Base-by-base conservation (phyloP, 2,329 filamentous ascomycete genomes). In the Talaromyces amestolkiae region DNA sequence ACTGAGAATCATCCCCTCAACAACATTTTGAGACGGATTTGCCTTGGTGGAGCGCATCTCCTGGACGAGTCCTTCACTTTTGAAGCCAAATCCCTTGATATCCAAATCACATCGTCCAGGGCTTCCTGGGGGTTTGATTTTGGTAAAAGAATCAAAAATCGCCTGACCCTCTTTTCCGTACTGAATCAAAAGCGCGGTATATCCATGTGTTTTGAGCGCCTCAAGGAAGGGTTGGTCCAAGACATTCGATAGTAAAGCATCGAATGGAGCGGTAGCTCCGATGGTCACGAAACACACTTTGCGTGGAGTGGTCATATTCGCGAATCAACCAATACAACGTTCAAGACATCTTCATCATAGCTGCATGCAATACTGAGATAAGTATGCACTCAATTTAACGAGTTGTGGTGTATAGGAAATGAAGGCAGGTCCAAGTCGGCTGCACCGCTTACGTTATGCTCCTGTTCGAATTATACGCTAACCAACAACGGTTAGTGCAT, bases 221-320 rank as follows among this genome's bases (percentile, higher is more conserved):
- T 80, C 70, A 67, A 96, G 82, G 73, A 95, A 93, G 0, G 76
- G 71, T 0, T 84, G 79, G 19, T 83, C 79, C 6, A 96, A 80
- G 11, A 89, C 85, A 37, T 89, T 86, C 51, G 84, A 79, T 64
- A 97, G 85, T 2, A 99, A 85, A 7, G 83, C 78, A 61, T 85
- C 83, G 78, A 99, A 99, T 22, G 90, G 86, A 17, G 93, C 93
- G 0, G 94, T 99, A 6, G 95, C 94, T 65, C 95, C 95, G 35
- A 97, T 90, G 0, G 95, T 98, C 64, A 97, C 89, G 70, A 99
- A 91, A 75, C 91, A 95, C 62, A 79, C 56, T 69, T 81, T 83
- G 58, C 69, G 74, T 62, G n/a, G 37, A 41, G n/a, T 53, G 24
- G 54, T 51, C 64, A 66, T 66, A 31, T 58, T 59, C 39, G 61